Evolutionary conservation across 345 rosid species (phyloP), one percentile per base, ranked within the genome.

Genomic region (Gossypium turneri): DNA sequence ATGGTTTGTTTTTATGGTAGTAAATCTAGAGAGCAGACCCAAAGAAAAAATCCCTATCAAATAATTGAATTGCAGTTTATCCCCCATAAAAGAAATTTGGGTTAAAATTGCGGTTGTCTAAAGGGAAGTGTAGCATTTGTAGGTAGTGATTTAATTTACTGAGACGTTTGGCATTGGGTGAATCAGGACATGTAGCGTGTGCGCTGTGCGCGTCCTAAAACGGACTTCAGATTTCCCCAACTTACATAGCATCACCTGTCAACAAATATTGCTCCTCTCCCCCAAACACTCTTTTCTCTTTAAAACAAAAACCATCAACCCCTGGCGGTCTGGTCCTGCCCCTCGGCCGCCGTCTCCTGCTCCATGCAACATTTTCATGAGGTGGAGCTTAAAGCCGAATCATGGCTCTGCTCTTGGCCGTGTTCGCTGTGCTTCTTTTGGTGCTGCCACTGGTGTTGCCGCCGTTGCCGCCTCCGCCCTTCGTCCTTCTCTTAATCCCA

Each of bases 381-480:
- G 25, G 25, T 9, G 2, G 29, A 20, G 3, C 61, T 65, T 65
- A 3, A 65, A 19, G 52, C 70, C 29, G 3, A 67, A 67, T 13
- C 58, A 47, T 74, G n/a, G n/a, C n/a, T n/a, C n/a, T n/a, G 45
- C 17, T 62, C 10, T 25, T 62, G 51, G 60, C 45, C 3, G 58
- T 74, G 17, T 51, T 62, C 24, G 34, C 65, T 12, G 60, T 29
- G 60, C n/a, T 74, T 41, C 61, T 74, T 12, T 44, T 74, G 62
- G 62, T 63, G 20, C 52, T 74, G 20, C 77, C 77, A 2, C 29
- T 53, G 50, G 63, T 51, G 7, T 52, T 74, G 71, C 77, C 71
- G 8, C 77, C 77, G 7, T 48, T 74, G 77, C 61, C 77, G 1
- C 77, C 72, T 0, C 77, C 77, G 43, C 77, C 71, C 8, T 5